Conservation (phyloP, 768 basidiomycete species). For the Suillus bovinus region DNA sequence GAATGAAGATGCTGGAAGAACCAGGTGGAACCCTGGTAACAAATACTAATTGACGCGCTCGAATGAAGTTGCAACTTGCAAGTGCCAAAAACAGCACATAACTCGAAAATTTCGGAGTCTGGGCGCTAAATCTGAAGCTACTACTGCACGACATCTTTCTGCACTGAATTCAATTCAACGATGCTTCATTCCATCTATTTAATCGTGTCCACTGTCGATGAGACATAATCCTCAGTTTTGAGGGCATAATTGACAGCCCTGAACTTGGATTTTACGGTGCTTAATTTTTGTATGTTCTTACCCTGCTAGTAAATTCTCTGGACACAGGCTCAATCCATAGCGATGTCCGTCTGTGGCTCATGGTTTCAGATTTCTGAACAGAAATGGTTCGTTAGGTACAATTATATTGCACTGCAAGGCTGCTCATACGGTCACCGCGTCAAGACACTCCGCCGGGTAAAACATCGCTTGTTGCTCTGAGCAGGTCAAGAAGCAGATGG, state of each 20-base stretch:
- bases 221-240: no score
- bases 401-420: not conserved
- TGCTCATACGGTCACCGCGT: conserved; percentile 1
- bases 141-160: not conserved
- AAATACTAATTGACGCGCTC: not conserved
- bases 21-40: conserved; percentile 6
- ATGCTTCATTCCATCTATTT: no score
- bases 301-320: no score
- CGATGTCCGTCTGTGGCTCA: conserved; percentile 86
- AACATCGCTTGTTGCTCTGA: conserved; percentile 87
- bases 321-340: conserved; percentile 58
- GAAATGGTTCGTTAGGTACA: conserved; percentile 65
- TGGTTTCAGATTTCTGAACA: conserved; percentile 90
- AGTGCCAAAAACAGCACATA: not conserved
- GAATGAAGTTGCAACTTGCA: not conserved
- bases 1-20: conserved; percentile 13
- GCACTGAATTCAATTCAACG: not conserved
- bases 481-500: conserved; percentile 84
- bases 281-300: no score
- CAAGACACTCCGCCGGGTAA: conserved; percentile 88
- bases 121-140: no score
- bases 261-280: no score
- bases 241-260: no score
- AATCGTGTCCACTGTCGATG: no score
- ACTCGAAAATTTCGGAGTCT: conserved; percentile 2